These are phyloP conservation scores for Gymnopus androsaceus DNA, from an alignment of 1,284 basidiomycete genomes.

Conservation along the genomic window DNA sequence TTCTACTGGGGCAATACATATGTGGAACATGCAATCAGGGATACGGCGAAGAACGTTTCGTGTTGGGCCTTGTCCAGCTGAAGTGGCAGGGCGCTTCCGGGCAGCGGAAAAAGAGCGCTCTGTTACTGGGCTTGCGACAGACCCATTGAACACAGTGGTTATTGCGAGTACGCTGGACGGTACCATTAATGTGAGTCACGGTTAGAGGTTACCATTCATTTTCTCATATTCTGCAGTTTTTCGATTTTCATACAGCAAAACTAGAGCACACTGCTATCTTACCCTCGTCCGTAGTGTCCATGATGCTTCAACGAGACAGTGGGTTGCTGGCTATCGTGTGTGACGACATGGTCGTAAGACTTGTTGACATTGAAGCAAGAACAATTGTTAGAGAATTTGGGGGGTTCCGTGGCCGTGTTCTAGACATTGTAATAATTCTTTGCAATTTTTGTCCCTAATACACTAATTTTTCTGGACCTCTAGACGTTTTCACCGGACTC, in stretches of 20 bases:
- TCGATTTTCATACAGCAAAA: constrained; percentile 89
- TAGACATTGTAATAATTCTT: constrained; percentile 69
- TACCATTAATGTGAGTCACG: constrained; percentile 73
- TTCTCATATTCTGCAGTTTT: constrained; percentile 64
- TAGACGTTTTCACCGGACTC: constrained; percentile 94
- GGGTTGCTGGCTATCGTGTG: constrained; percentile 85
- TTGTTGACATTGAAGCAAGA: constrained; percentile 91
- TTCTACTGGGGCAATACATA: constrained; percentile 75
- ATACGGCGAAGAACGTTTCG: constrained; percentile 79
- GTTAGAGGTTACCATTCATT: neutral
- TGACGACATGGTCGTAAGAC: constrained; percentile 82
- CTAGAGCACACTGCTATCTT: constrained; percentile 70
- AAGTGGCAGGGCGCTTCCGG: constrained; percentile 45
- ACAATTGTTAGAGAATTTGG: constrained; percentile 85
- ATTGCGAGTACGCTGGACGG: constrained; percentile 89
- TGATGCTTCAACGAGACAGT: constrained; percentile 83
- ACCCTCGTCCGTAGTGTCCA: constrained; percentile 69
- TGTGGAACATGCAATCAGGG: constrained; percentile 98
- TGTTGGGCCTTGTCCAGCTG: constrained; percentile 62
- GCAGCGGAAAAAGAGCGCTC: constrained; percentile 52
- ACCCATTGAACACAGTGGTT: constrained; percentile 81
- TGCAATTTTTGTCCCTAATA: constrained; percentile 5
- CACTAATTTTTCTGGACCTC: constrained; percentile 1
- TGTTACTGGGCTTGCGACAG: constrained; percentile 84
- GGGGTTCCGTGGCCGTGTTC: constrained; percentile 78